Evolutionary conservation across 768 basidiomycete species (phyloP).

Genomic region (Suillus variegatus): DNA sequence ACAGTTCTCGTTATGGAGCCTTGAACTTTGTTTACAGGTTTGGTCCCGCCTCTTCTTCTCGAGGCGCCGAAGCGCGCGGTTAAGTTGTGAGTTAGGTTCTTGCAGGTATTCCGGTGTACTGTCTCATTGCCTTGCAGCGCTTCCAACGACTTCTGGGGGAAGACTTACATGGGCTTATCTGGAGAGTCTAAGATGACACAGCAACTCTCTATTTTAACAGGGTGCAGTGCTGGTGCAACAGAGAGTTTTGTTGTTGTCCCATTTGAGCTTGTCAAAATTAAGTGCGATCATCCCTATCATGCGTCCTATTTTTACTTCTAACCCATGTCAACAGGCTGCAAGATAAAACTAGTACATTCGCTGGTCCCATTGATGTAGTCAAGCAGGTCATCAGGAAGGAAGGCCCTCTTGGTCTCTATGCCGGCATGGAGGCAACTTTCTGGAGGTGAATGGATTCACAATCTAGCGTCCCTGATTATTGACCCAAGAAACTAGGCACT

Average conservation of each 20-base stretch:
- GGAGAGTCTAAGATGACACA: slow-evolving; percentile 89
- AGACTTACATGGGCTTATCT: slow-evolving; percentile 58
- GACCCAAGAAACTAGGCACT: slow-evolving; percentile 48
- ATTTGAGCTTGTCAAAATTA: slow-evolving; percentile 94
- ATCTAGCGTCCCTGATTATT: neutral
- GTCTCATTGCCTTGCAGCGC: slow-evolving; percentile 46
- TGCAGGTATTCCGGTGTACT: neutral
- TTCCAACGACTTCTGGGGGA: slow-evolving; percentile 96
- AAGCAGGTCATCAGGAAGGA: slow-evolving; percentile 75
- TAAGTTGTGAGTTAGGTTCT: slow-evolving; percentile 69
- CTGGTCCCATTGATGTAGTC: slow-evolving; percentile 91
- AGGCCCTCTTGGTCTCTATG: slow-evolving; percentile 84
- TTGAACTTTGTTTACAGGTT: slow-evolving; percentile 45
- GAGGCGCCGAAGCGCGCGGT: slow-evolving; percentile 99
- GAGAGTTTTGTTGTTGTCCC: slow-evolving; percentile 96
- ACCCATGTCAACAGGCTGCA: slow-evolving; percentile 58
- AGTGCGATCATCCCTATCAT: slow-evolving; percentile 39
- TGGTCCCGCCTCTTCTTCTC: slow-evolving; percentile 92
- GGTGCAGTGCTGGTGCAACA: slow-evolving; percentile 92
- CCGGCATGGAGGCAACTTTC: slow-evolving; percentile 96
- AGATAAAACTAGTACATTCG: slow-evolving; percentile 88
- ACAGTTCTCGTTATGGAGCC: neutral
- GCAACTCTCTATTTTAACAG: slow-evolving; percentile 83
- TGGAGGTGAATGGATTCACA: slow-evolving; percentile 69
- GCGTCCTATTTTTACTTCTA: slow-evolving; percentile 5